These are phyloP conservation scores for Pyrenochaeta sp. DNA, from an alignment of 2,329 filamentous ascomycete genomes.

Conservation along the genomic window DNA sequence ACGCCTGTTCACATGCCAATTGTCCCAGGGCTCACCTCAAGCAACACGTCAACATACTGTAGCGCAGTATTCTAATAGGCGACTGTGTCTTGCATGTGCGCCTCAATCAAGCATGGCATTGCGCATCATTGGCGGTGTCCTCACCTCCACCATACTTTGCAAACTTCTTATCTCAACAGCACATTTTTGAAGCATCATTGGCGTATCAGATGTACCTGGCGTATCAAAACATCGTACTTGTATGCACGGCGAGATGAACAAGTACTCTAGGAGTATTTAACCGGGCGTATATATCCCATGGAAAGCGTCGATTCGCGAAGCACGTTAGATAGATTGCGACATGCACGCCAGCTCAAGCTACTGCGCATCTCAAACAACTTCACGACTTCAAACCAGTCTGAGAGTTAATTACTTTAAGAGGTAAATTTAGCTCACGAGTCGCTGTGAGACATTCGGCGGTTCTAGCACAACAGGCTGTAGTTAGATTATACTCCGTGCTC, in stretches of 20 bases:
- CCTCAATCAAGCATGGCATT: neutral
- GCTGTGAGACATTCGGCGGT: neutral
- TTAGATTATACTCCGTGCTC: no score
- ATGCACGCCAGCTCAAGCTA: neutral
- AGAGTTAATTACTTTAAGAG: no score
- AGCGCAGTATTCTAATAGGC: constrained; percentile 7
- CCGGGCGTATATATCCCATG: no score
- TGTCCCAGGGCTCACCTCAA: neutral
- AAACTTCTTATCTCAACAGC: constrained; percentile 1
- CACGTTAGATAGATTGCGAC: neutral
- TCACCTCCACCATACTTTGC: neutral
- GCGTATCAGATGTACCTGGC: constrained; percentile 3
- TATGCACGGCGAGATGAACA: neutral
- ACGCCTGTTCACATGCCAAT: constrained; percentile 4
- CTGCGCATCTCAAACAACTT: neutral
- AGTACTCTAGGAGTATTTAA: neutral
- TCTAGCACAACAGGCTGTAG: neutral
- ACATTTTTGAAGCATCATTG: no score
- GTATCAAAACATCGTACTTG: neutral
- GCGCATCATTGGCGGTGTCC: neutral
- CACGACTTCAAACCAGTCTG: neutral
- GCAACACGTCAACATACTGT: constrained; percentile 8
- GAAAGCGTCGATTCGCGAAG: neutral
- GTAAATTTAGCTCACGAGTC: no score
- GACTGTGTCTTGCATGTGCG: constrained; percentile 14